These are phyloP conservation scores for Helminthosporium solani DNA, from an alignment of 2,329 filamentous ascomycete species.

Conservation along the genomic window DNA sequence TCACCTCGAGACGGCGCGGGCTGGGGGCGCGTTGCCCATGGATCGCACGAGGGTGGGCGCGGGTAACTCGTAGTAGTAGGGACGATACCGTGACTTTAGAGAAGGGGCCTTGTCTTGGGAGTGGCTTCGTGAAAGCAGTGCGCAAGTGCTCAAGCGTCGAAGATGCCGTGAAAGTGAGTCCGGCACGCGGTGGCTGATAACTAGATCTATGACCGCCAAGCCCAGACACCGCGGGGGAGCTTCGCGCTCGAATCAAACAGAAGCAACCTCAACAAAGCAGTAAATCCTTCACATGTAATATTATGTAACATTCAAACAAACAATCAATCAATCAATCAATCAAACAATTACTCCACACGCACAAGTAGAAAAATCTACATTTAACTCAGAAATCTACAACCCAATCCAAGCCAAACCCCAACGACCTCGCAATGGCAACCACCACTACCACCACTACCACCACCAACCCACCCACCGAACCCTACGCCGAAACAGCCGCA, in stretches of 20 bases:
- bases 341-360: too few relatives aligned
- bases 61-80: not conserved
- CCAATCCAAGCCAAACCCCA: not conserved
- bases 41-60: not conserved
- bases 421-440: constrained; percentile 5
- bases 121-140: not conserved
- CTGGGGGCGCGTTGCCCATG: constrained; percentile 20
- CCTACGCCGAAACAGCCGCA: constrained; percentile 34
- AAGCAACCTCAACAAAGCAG: too few relatives aligned
- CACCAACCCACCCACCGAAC: constrained; percentile 12
- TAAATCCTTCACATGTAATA: too few relatives aligned
- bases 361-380: too few relatives aligned
- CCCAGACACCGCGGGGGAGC: not conserved
- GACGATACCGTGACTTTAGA: not conserved
- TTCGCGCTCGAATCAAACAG: too few relatives aligned
- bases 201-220: constrained; percentile 12
- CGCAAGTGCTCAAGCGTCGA: not conserved
- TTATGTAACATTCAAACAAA: too few relatives aligned
- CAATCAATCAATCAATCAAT: too few relatives aligned
- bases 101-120: not conserved
- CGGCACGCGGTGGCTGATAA: not conserved
- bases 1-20: constrained; percentile 21
- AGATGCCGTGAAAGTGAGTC: not conserved
- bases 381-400: too few relatives aligned
- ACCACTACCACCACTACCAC: constrained; percentile 8